Evolutionary conservation across 2,329 filamentous ascomycete species (phyloP).

Genomic region (Alternaria triticina): DNA sequence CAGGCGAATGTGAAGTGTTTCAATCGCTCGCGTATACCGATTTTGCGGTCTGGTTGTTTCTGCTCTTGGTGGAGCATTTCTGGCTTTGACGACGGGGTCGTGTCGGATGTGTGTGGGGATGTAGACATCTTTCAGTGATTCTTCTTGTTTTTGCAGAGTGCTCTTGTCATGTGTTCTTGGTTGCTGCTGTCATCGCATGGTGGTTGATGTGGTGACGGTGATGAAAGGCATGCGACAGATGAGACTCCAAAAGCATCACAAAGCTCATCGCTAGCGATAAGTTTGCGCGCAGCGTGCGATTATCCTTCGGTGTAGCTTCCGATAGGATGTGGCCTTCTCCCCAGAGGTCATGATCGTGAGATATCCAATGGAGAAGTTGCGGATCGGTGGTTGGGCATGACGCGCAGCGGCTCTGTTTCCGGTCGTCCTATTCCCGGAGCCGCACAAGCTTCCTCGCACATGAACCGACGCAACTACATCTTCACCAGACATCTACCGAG

Average conservation of each 20-base stretch:
- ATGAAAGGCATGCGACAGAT: not conserved
- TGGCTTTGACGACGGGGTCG: not conserved
- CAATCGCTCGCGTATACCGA: constrained; percentile 28
- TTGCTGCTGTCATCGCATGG: not conserved
- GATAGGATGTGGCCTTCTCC: not conserved
- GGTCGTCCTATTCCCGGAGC: constrained; percentile 1
- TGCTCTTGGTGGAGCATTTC: not conserved
- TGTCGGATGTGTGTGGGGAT: not conserved
- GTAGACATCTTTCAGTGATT: not conserved
- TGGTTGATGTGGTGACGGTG: not conserved
- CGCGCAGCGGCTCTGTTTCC: not conserved
- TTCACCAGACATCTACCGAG: not conserved
- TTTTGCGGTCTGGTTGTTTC: not conserved
- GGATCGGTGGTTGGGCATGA: not conserved
- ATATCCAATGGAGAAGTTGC: not conserved
- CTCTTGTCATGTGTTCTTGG: not conserved
- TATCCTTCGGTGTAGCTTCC: not conserved
- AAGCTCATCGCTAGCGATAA: not conserved
- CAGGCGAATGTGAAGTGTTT: constrained; percentile 55
- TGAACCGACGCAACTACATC: not conserved
- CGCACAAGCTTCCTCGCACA: not conserved
- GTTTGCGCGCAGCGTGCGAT: not conserved
- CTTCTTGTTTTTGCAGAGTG: not conserved
- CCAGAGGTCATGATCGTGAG: not conserved
- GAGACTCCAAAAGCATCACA: not conserved